phyloP scores from a whole-genome alignment of 768 basidiomycete species.

The Hygrocybe punicea region DNA sequence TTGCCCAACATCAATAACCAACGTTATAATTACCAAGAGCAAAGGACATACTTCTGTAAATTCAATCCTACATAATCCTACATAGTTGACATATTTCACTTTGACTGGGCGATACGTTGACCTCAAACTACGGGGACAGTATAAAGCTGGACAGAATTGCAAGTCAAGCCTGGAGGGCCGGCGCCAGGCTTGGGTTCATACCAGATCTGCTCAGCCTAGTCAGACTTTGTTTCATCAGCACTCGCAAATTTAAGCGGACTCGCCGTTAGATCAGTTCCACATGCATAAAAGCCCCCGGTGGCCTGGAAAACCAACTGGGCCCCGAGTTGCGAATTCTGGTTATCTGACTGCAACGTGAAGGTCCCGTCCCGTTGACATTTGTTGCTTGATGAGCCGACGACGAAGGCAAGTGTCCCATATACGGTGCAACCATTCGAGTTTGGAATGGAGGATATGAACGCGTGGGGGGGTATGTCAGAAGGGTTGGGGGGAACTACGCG shows the following conservation, averaged over 20 bases:
- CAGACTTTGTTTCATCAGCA: background rate
- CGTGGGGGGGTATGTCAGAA: constrained; percentile 12
- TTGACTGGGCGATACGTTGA: no score
- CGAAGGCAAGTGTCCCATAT: constrained; percentile 28
- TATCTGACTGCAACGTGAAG: constrained; percentile 29
- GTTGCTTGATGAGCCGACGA: constrained; percentile 27
- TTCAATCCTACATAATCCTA: background rate
- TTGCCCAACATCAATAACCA: no score
- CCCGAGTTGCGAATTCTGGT: constrained; percentile 31
- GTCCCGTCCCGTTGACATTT: constrained; percentile 24
- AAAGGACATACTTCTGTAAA: no score
- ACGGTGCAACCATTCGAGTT: constrained; percentile 22
- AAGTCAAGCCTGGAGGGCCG: constrained; percentile 3
- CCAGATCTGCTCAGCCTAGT: constrained; percentile 2
- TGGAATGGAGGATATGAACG: constrained; percentile 22
- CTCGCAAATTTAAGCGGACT: constrained; percentile 8
- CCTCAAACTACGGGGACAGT: constrained; percentile 8
- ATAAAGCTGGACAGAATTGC: constrained; percentile 3
- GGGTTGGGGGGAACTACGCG: constrained; percentile 16
- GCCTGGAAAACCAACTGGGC: constrained; percentile 24
- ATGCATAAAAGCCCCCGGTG: constrained; percentile 33
- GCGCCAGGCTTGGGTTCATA: constrained; percentile 2
- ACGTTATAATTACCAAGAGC: no score
- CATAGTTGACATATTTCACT: background rate
- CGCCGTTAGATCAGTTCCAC: constrained; percentile 27